These are phyloP conservation scores for Parathielavia hyrcaniae DNA, from an alignment of 495 filamentous ascomycete species.

Conservation along the genomic window DNA sequence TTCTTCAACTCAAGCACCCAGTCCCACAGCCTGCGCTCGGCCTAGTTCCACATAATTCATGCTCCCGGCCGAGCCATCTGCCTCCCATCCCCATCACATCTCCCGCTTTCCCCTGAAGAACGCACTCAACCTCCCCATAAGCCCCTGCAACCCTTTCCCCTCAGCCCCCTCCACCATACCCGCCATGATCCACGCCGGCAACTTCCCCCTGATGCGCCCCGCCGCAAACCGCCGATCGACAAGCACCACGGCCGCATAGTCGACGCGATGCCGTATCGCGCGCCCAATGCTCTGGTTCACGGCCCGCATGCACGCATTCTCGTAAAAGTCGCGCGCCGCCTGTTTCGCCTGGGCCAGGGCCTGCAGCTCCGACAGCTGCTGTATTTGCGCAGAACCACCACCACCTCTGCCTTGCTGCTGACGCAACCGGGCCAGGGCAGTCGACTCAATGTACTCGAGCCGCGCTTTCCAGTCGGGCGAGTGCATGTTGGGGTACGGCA, in stretches of 20 bases:
- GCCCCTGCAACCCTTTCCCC: slow-evolving; percentile 44
- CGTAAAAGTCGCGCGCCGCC: slow-evolving; percentile 76
- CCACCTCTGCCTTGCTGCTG: neutral
- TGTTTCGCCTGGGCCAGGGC: slow-evolving; percentile 48
- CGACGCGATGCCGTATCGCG: slow-evolving; percentile 78
- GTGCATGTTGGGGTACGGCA: slow-evolving; percentile 88
- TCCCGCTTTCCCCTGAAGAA: slow-evolving; percentile 51
- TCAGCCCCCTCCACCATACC: slow-evolving; percentile 48
- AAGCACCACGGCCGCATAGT: slow-evolving; percentile 86
- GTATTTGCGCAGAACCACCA: neutral
- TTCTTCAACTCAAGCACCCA: too few relatives aligned
- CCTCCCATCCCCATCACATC: neutral
- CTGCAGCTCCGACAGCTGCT: slow-evolving; percentile 7
- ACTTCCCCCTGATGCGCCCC: slow-evolving; percentile 63
- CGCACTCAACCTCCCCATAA: slow-evolving; percentile 49
- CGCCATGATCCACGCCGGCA: slow-evolving; percentile 81
- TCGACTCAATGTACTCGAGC: slow-evolving; percentile 75
- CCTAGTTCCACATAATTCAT: too few relatives aligned
- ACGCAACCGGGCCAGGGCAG: slow-evolving; percentile 39
- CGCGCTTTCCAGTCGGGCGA: slow-evolving; percentile 90
- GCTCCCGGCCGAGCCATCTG: neutral
- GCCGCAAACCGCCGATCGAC: slow-evolving; percentile 70
- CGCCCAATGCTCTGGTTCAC: slow-evolving; percentile 95
- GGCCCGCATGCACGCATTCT: slow-evolving; percentile 92
- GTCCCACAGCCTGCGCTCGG: too few relatives aligned